Conservation (phyloP, 148 eudicot species). For the Chenopodium quinoa region DNA sequence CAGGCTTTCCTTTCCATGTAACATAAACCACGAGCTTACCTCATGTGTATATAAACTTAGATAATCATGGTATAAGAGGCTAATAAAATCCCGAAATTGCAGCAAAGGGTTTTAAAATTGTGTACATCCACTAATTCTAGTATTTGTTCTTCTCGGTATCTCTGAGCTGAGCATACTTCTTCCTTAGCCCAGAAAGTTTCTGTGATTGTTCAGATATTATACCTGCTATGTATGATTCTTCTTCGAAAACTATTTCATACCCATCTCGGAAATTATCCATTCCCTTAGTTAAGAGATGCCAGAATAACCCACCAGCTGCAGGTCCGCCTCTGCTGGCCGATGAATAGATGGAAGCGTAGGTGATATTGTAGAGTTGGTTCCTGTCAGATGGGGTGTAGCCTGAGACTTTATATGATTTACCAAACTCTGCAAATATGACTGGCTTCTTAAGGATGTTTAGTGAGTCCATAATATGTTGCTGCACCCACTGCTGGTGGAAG, state of each 20-base stretch:
- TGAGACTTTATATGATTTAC: constrained; percentile 47
- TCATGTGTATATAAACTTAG: neutral
- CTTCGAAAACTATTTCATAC: constrained; percentile 45
- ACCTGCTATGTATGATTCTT: constrained; percentile 35
- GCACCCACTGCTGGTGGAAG: constrained; percentile 46
- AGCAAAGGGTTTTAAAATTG: neutral
- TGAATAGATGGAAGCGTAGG: constrained; percentile 41
- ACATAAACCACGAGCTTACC: neutral
- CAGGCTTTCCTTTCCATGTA: neutral
- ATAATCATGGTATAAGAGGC: neutral
- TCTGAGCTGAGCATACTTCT: neutral
- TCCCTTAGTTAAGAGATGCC: constrained; percentile 56
- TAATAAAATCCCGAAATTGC: neutral
- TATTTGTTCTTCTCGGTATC: neutral
- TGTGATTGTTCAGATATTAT: constrained; percentile 40
- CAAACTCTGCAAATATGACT: constrained; percentile 59
- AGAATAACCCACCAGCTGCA: constrained; percentile 63
- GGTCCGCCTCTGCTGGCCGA: constrained; percentile 53
- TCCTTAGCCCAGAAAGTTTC: constrained; percentile 26
- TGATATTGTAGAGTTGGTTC: constrained; percentile 29
- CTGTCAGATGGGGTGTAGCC: constrained; percentile 36
- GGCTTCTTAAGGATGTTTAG: constrained; percentile 51
- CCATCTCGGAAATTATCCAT: constrained; percentile 57
- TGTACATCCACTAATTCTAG: neutral
- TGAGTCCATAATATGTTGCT: constrained; percentile 51